These are phyloP conservation scores for Paecilomyces niveus DNA, from an alignment of 2,329 filamentous ascomycete genomes.

Conservation along the genomic window DNA sequence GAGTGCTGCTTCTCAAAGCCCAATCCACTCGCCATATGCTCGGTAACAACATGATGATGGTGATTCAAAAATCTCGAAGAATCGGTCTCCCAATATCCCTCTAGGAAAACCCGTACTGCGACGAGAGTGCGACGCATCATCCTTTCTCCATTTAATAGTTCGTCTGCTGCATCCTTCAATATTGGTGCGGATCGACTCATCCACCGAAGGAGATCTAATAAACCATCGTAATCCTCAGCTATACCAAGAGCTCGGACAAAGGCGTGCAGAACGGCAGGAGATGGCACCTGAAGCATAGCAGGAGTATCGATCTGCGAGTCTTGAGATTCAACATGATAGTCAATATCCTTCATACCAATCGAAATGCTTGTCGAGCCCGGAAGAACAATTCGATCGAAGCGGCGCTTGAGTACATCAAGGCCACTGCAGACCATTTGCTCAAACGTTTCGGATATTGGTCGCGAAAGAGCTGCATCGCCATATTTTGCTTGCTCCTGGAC, in stretches of 20 bases:
- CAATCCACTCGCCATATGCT: neutral
- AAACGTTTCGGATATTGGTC: conserved; percentile 7
- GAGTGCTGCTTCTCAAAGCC: neutral
- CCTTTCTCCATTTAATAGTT: conserved; percentile 27
- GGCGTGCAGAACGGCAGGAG: conserved; percentile 32
- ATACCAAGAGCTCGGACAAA: conserved; percentile 36
- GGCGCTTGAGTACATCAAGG: conserved; percentile 23
- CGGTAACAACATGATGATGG: neutral
- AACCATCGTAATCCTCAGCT: conserved; percentile 30
- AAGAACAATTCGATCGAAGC: conserved; percentile 30
- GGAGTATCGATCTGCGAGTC: conserved; percentile 15
- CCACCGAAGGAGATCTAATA: conserved; percentile 36
- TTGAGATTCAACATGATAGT: neutral
- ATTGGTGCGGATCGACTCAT: conserved; percentile 28
- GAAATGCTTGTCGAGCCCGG: conserved; percentile 8
- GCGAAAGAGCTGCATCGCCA: conserved; percentile 1
- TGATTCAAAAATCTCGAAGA: neutral
- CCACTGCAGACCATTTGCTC: conserved; percentile 25
- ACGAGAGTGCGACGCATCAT: conserved; percentile 34
- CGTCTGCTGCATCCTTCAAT: conserved; percentile 27
- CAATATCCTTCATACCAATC: conserved; percentile 3
- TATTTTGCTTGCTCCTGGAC: conserved; percentile 10
- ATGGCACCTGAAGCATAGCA: conserved; percentile 27
- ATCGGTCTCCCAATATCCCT: conserved; percentile 21
- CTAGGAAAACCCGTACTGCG: conserved; percentile 34